Base-by-base conservation (phyloP, 495 filamentous ascomycete species). In the Eremomyces bilateralis region DNA sequence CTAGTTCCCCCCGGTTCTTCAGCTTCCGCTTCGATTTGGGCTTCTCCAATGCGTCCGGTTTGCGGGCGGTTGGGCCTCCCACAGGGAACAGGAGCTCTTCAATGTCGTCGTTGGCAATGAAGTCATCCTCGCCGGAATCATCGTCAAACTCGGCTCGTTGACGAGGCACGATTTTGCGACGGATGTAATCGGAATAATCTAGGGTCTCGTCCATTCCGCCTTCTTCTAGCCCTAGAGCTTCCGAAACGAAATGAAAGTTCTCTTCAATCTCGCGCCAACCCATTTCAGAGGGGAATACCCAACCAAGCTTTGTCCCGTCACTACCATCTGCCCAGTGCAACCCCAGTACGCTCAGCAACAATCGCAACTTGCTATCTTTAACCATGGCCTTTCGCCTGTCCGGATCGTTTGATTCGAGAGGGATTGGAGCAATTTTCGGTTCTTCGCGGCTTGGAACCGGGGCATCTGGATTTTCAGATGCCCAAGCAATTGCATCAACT, bases 351-450 rank as follows among this genome's bases (percentile, higher is more conserved):
- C 60, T 71, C 68, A 95, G 74, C 4, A 99, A 69, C 17, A 95
- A 72, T 19, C 85, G 76, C 4, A 95, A 70, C 46, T 81, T 73
- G n/a, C 76, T 72, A 45, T 94, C 83, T 43, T 79, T 83, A 53
- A 84, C 90, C 54, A 91, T 70, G 16, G 80, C 76, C 2, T 61
- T 65, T 31, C 73, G 71, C 25, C 70, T 62, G 20, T 67, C 60
- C 28, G 85, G 76, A 28, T 65, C 70, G 27, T 73, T 69, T 1
- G 79, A 64, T 42, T 62, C 73, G 35, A 93, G 59, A 35, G 68
- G 70, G 66, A 28, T n/a, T n/a, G n/a, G n/a, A n/a, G n/a, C n/a
- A n/a, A n/a, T n/a, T n/a, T n/a, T n/a, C n/a, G n/a, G n/a, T n/a
- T n/a, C n/a, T n/a, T n/a, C n/a, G n/a, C n/a, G n/a, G n/a, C n/a